Evolutionary conservation across 345 rosid species (phyloP), one percentile per base, ranked within the genome.

Genomic region (Combretum micranthum): DNA sequence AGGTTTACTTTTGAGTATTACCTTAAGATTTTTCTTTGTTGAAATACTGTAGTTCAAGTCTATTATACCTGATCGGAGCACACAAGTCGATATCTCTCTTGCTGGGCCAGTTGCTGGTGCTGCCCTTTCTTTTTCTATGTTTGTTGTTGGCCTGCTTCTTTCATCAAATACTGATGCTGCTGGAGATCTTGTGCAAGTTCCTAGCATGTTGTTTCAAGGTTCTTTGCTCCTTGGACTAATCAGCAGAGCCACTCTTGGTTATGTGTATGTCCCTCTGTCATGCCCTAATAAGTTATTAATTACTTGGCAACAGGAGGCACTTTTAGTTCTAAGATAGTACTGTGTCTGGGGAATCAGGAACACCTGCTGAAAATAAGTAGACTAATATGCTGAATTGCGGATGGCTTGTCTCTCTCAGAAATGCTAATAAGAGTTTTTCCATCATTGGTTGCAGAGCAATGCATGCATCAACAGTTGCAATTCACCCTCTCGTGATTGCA

Each of bases 71-170:
- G 95, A 92, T 74, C 85, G 88, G 55, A 78, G 86, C 71, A 86
- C 96, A 51, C 69, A 81, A 84, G 96, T 92, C 47, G 95, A 88
- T 66, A 69, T 92, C 55, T 86, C 96, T 23, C 77, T 92, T 23
- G 93, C 96, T 44, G 98, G 98, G 60, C 98, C 96, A 55, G 72
- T 92, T 65, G 93, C 96, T 67, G 96, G 96, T 67, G 93, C 93
- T 63, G 84, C 81, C 45, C 80, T 92, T 37, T 92, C 98, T 20
- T 76, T 83, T 55, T 88, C 96, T 46, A 88, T 88, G 96, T 86
- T 86, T 73, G 70, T 68, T 64, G 93, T 83, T 68, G 98, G 98
- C 60, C 78, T 92, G 52, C 79, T 88, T 69, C 85, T 92, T 52
- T 86, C 98, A 44, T 75, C 96, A 47, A 78, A 72, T 64, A 86